Evolutionary conservation across 2,329 filamentous ascomycete species (phyloP).

Genomic region (Nemania abortiva): DNA sequence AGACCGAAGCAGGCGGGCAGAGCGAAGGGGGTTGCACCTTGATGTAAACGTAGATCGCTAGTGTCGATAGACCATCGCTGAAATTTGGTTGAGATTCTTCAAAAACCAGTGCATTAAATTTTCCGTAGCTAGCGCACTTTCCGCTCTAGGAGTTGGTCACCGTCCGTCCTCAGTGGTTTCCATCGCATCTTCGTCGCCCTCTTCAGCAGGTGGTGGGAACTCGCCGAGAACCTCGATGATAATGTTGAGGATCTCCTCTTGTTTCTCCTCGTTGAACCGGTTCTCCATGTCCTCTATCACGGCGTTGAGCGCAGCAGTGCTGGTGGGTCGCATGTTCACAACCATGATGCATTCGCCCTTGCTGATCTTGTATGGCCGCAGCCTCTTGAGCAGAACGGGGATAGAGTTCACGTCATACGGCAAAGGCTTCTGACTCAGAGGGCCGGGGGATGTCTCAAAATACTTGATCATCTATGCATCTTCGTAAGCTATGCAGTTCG

Average conservation of each 20-base stretch:
- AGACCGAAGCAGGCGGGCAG: constrained; percentile 62
- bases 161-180: constrained; percentile 49
- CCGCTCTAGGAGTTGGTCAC: constrained; percentile 16
- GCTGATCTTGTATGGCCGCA: constrained; percentile 70
- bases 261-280: constrained; percentile 70
- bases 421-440: constrained; percentile 66
- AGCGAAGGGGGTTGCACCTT: constrained; percentile 65
- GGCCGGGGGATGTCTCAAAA: constrained; percentile 66
- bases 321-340: constrained; percentile 72
- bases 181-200: constrained; percentile 55
- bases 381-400: constrained; percentile 63
- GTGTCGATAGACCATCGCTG: constrained; percentile 4
- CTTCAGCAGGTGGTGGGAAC: constrained; percentile 55
- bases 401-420: constrained; percentile 68
- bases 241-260: constrained; percentile 67
- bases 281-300: constrained; percentile 74
- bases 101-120: background rate
- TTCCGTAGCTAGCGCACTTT: background rate
- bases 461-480: constrained; percentile 69
- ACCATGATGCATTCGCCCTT: constrained; percentile 78
- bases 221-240: constrained; percentile 70
- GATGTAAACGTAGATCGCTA: constrained; percentile 39
- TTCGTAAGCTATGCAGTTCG: constrained; percentile 4
- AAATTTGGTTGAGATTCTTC: background rate
- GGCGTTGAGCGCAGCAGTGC: constrained; percentile 68